These are phyloP conservation scores for Zelopaecilomyces penicillatus DNA, from an alignment of 2,329 filamentous ascomycete species.

Conservation along the genomic window DNA sequence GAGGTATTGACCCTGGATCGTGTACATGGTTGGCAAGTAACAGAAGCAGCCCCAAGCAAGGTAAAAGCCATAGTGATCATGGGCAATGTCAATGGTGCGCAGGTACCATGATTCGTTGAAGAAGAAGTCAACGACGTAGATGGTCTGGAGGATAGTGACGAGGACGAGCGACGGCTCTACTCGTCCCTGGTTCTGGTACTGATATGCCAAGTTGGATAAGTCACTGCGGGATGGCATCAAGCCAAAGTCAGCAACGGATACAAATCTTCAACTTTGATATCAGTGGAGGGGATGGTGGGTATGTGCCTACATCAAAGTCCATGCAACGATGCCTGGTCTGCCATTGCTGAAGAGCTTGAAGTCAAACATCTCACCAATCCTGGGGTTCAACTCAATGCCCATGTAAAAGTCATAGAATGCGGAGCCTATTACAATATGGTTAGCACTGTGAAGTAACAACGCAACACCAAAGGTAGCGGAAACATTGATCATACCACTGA, in stretches of 20 bases:
- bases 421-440: conserved; percentile 19
- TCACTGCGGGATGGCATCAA: conserved; percentile 8
- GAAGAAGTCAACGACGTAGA: conserved; percentile 42
- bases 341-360: conserved; percentile 40
- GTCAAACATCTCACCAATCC: conserved; percentile 33
- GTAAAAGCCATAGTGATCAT: conserved; percentile 38
- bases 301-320: conserved; percentile 34
- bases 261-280: too few species aligned
- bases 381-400: conserved; percentile 38
- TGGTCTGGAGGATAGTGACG: conserved; percentile 32
- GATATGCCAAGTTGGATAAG: conserved; percentile 25
- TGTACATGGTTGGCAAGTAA: conserved; percentile 38
- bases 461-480: background rate
- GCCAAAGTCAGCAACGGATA: background rate
- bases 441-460: background rate
- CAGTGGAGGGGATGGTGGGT: too few species aligned
- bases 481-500: conserved; percentile 24
- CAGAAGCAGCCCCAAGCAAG: conserved; percentile 36
- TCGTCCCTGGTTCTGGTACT: conserved; percentile 32
- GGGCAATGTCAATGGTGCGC: conserved; percentile 35
- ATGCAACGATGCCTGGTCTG: conserved; percentile 37
- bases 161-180: conserved; percentile 30
- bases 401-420: conserved; percentile 36
- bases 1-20: conserved; percentile 39
- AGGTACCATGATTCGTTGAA: conserved; percentile 41